These are phyloP conservation scores for Stephania cephalantha DNA, from an alignment of 164 flowering plant species.

Conservation along the genomic window DNA sequence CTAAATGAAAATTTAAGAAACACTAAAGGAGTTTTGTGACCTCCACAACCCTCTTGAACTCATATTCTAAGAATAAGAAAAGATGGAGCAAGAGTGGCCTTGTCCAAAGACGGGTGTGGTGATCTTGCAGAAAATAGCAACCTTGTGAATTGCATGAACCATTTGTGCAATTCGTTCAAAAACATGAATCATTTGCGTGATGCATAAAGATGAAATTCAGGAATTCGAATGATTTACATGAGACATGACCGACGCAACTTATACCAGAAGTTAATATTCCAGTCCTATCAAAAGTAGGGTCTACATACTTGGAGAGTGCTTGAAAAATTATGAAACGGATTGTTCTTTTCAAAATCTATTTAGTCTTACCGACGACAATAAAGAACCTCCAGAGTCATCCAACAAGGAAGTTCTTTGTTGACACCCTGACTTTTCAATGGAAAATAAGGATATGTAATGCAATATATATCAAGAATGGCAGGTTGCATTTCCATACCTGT, in stretches of 20 bases:
- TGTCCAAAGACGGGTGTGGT: not conserved
- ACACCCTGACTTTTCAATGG: not conserved
- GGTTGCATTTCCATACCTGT: slow-evolving; percentile 34
- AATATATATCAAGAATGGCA: not conserved
- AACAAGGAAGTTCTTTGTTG: not conserved
- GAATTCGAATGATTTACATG: not conserved
- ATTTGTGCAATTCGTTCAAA: no score
- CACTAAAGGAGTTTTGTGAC: not conserved
- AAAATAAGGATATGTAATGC: not conserved
- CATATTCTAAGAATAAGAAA: not conserved
- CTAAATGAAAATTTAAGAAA: not conserved
- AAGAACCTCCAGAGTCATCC: not conserved
- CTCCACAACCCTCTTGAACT: not conserved
- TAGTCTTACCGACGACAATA: not conserved
- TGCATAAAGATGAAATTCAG: not conserved
- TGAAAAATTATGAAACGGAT: not conserved
- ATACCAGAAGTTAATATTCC: not conserved
- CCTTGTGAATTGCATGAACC: not conserved
- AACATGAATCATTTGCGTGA: no score
- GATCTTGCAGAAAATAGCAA: not conserved
- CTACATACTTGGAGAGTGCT: not conserved
- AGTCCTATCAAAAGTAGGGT: not conserved
- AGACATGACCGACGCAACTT: not conserved
- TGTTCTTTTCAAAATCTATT: not conserved
- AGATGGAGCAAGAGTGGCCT: not conserved